Evolutionary conservation across 2,329 filamentous ascomycete species (phyloP).

Genomic region (Botrytis medusae): DNA sequence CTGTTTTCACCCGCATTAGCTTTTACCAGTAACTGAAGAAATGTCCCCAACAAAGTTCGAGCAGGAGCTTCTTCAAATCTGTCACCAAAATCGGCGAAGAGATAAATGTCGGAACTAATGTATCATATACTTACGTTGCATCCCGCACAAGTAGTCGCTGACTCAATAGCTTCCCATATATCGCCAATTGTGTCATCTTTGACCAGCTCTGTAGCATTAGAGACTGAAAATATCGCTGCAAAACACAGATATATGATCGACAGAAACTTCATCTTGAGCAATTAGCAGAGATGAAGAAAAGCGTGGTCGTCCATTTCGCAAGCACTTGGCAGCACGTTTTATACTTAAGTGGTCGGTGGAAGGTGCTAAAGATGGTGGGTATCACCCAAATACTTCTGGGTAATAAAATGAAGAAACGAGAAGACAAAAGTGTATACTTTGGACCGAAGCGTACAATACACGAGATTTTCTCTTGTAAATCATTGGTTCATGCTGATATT

Average conservation of each 20-base stretch:
- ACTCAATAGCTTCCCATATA: constrained; percentile 22
- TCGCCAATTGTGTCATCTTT: constrained; percentile 13
- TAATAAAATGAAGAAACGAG: background rate
- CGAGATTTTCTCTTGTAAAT: background rate
- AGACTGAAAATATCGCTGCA: background rate
- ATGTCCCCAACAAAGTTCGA: background rate
- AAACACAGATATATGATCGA: constrained; percentile 11
- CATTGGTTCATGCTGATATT: constrained; percentile 3
- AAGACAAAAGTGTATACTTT: background rate
- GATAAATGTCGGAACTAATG: background rate
- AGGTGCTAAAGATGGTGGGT: constrained; percentile 9
- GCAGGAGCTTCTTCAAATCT: background rate
- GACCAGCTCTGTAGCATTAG: constrained; percentile 9
- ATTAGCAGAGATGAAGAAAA: background rate
- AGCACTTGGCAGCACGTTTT: constrained; percentile 2
- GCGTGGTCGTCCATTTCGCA: background rate
- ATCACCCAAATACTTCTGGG: background rate
- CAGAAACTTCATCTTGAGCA: constrained; percentile 9
- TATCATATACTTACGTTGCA: constrained; percentile 19
- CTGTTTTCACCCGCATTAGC: constrained; percentile 19
- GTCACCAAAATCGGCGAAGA: background rate
- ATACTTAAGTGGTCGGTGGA: background rate
- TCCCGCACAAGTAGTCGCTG: constrained; percentile 13
- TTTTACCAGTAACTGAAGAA: background rate
- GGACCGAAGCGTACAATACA: constrained; percentile 10